Conservation (phyloP, 139 green algal species). For the Chlorella sp. region DNA sequence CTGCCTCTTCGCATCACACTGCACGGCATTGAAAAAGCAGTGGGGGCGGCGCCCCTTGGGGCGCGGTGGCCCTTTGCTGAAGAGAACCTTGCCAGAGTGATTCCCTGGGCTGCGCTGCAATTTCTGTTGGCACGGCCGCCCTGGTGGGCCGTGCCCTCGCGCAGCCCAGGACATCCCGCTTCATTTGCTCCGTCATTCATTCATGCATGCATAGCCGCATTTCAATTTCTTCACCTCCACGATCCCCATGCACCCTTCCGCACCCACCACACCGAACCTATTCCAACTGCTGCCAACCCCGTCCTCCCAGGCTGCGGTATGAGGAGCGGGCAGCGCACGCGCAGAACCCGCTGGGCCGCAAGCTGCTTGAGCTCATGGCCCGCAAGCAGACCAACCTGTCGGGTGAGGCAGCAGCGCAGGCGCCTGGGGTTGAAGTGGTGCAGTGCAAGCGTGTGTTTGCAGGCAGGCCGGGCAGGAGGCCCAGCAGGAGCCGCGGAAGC, state of each 20-base stretch:
- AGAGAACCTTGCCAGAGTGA: conserved; percentile 10
- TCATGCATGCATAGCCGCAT: too few relatives aligned
- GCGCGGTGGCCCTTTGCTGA: conserved; percentile 4
- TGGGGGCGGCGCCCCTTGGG: neutral
- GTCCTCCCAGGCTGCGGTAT: conserved; percentile 76
- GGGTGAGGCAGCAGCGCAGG: neutral
- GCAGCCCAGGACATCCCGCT: neutral
- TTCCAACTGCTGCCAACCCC: neutral
- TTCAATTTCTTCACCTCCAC: too few relatives aligned
- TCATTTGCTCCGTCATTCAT: neutral
- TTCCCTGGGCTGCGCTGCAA: neutral
- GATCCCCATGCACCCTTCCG: too few relatives aligned
- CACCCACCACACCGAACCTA: too few relatives aligned
- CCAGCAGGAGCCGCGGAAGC: too few relatives aligned
- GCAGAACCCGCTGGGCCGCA: conserved; percentile 71
- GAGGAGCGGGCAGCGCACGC: conserved; percentile 74
- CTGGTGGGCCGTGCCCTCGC: neutral
- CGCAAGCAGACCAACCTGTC: conserved; percentile 96
- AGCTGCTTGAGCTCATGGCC: conserved; percentile 92
- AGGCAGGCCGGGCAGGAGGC: too few relatives aligned
- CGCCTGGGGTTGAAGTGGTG: neutral
- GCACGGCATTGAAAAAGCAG: conserved; percentile 12
- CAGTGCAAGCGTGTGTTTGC: too few relatives aligned
- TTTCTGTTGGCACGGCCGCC: neutral
- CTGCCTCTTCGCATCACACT: neutral